phyloP scores from a whole-genome alignment of 1,284 basidiomycete species.

The Sporisorium iseilematis-ciliati region DNA sequence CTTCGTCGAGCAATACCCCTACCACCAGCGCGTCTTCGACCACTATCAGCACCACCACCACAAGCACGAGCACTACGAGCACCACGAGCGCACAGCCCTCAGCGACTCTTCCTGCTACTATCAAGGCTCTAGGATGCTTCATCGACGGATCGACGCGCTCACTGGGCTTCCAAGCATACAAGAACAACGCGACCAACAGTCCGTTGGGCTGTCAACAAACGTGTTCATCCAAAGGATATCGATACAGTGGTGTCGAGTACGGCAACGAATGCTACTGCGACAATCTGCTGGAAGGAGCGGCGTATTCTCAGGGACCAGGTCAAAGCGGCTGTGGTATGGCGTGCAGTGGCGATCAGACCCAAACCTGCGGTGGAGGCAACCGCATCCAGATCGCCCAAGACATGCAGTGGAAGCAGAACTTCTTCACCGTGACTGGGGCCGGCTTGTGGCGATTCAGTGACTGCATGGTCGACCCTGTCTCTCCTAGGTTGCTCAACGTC shows the following conservation, averaged over 20 bases:
- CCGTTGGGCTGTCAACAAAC: slow-evolving; percentile 44
- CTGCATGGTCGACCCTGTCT: slow-evolving; percentile 19
- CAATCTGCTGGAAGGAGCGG: slow-evolving; percentile 19
- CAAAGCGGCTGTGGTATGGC: slow-evolving; percentile 19
- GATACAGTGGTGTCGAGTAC: slow-evolving; percentile 61
- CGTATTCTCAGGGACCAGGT: background rate
- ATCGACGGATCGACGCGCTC: slow-evolving; percentile 1
- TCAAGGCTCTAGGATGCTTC: slow-evolving; percentile 14
- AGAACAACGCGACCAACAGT: slow-evolving; percentile 27
- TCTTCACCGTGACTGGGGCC: slow-evolving; percentile 21
- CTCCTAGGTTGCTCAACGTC: slow-evolving; percentile 13
- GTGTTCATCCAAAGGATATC: slow-evolving; percentile 58
- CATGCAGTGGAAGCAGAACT: slow-evolving; percentile 19
- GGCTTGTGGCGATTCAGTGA: slow-evolving; percentile 20
- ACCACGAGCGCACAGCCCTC: background rate
- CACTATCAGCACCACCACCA: background rate
- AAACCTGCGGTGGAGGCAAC: slow-evolving; percentile 25
- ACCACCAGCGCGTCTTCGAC: background rate
- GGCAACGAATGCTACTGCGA: slow-evolving; percentile 62
- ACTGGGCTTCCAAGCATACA: background rate
- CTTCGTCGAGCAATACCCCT: background rate
- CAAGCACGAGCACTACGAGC: slow-evolving; percentile 1
- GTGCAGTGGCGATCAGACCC: slow-evolving; percentile 18
- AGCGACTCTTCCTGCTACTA: background rate
- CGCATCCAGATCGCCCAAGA: slow-evolving; percentile 27